phyloP scores from a whole-genome alignment of 345 rosid species.

The Citrus reticulata region DNA sequence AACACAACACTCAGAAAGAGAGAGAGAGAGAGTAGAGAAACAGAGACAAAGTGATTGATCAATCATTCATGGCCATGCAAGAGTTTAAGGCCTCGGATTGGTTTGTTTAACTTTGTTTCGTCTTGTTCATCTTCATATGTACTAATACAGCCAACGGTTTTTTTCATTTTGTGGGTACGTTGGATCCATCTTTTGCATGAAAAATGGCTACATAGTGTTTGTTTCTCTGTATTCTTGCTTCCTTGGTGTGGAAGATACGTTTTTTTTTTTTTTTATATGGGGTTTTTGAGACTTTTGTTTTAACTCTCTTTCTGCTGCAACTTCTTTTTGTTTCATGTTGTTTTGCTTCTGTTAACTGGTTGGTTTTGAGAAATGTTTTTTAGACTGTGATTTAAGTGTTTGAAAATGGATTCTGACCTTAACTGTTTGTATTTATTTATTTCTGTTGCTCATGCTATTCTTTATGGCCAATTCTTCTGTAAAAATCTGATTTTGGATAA shows the following conservation, averaged over 20 bases:
- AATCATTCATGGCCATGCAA: slow-evolving; percentile 22
- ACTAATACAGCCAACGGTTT: background rate
- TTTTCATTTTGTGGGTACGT: slow-evolving; percentile 29
- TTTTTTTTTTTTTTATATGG: slow-evolving; percentile 1
- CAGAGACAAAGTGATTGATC: slow-evolving; percentile 1
- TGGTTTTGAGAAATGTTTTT: background rate
- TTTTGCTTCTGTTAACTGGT: background rate
- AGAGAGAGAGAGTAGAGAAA: background rate
- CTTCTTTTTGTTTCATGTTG: background rate
- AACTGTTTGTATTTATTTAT: background rate
- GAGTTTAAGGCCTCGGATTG: slow-evolving; percentile 24
- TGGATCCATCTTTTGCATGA: background rate
- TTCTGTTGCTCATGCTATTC: background rate
- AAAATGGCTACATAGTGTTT: background rate
- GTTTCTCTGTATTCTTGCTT: background rate
- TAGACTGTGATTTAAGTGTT: background rate
- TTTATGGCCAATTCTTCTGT: background rate
- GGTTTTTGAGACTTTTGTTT: background rate
- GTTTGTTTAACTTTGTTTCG: slow-evolving; percentile 24
- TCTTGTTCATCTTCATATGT: background rate
- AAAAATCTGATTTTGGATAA: background rate
- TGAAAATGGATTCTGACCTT: background rate
- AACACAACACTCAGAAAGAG: background rate
- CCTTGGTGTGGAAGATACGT: background rate
- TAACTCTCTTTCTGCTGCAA: background rate